phyloP scores from a whole-genome alignment of 495 filamentous ascomycete genomes.

The Lophium mytilinum region DNA sequence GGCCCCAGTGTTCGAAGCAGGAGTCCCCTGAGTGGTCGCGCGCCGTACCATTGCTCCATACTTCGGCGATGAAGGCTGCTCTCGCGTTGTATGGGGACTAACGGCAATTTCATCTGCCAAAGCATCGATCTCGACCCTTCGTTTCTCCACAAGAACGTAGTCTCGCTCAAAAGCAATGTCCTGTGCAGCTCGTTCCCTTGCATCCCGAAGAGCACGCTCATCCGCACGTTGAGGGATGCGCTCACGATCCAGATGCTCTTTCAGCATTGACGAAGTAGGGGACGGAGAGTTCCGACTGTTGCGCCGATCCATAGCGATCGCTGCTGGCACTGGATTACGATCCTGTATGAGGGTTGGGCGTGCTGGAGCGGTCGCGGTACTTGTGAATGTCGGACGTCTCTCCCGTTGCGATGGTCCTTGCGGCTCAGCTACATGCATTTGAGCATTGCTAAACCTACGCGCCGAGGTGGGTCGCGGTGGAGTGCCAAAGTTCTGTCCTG shows the following conservation, averaged over 20 bases:
- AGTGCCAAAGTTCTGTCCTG: constrained; percentile 18
- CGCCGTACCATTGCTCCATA: constrained; percentile 51
- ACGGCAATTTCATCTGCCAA: constrained; percentile 90
- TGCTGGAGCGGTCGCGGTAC: constrained; percentile 53
- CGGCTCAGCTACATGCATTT: constrained; percentile 10
- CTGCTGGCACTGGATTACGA: constrained; percentile 17
- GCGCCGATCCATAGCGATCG: constrained; percentile 41
- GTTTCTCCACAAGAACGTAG: constrained; percentile 93
- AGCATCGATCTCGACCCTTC: constrained; percentile 89
- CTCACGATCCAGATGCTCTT: constrained; percentile 38
- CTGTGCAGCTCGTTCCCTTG: constrained; percentile 68
- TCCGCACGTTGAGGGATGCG: constrained; percentile 22
- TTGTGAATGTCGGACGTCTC: constrained; percentile 34
- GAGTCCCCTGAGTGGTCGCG: constrained; percentile 55
- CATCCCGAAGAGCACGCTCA: constrained; percentile 43
- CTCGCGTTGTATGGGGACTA: constrained; percentile 42
- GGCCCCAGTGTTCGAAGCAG: constrained; percentile 50
- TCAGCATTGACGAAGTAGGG: constrained; percentile 38
- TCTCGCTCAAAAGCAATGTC: constrained; percentile 86
- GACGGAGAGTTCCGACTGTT: constrained; percentile 42
- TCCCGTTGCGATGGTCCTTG: constrained; percentile 8
- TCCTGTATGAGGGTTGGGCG: constrained; percentile 44
- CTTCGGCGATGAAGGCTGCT: constrained; percentile 6
- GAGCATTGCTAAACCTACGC: constrained; percentile 17
- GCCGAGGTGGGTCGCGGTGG: constrained; percentile 12